Percentiles rank a stretch among this genome's conserved stretches.
Conservation (phyloP, 139 green algal genomes). For the Penium margaritaceum region DNA sequence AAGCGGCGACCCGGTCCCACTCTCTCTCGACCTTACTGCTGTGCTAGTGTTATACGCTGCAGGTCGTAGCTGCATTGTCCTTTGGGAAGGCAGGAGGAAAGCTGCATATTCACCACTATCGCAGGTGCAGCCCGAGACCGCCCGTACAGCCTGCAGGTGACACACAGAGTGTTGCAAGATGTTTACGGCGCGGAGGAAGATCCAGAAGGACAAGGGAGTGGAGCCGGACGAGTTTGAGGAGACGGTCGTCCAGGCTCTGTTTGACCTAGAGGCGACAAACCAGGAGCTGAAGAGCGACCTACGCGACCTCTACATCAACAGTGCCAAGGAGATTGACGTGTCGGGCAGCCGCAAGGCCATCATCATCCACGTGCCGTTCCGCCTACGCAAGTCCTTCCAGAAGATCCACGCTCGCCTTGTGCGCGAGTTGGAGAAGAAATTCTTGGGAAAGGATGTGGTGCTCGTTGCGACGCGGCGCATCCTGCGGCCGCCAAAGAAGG, state of each 20-base stretch:
- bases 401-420: slow-evolving; percentile 95
- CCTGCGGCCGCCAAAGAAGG: slow-evolving; percentile 67
- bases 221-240: slow-evolving; percentile 92
- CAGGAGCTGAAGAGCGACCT: slow-evolving; percentile 94
- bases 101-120: no score
- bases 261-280: slow-evolving; percentile 98
- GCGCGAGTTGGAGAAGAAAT: slow-evolving; percentile 99
- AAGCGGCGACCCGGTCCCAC: no score
- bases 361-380: slow-evolving; percentile 92
- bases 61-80: no score
- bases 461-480: slow-evolving; percentile 91
- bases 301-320: slow-evolving; percentile 93
- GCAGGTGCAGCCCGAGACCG: no score
- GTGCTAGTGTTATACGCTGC: no score
- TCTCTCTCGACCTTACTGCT: no score
- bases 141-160: no score
- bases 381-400: slow-evolving; percentile 93
- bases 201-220: slow-evolving; percentile 89
- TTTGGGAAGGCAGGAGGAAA: no score
- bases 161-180: no score
- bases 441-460: slow-evolving; percentile 95
- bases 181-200: slow-evolving; percentile 88
- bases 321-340: slow-evolving; percentile 85
- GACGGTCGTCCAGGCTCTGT: slow-evolving; percentile 91
- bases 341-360: slow-evolving; percentile 81